Evolutionary conservation across 129 eudicot species (phyloP).

Genomic region (Calendula officinalis): DNA sequence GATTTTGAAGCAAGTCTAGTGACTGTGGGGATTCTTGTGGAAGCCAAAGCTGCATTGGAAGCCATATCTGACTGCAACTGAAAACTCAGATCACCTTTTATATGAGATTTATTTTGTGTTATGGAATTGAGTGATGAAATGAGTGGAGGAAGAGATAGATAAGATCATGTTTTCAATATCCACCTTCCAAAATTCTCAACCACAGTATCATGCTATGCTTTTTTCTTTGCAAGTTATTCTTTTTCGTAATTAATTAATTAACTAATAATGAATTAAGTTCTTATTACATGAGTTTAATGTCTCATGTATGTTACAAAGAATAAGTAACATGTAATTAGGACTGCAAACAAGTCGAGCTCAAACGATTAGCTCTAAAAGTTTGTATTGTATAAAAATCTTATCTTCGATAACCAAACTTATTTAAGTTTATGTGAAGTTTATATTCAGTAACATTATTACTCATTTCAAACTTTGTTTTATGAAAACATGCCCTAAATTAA

Average conservation of each 20-base stretch:
- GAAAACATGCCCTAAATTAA: too few relatives aligned
- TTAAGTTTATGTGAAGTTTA: too few relatives aligned
- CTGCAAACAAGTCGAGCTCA: too few relatives aligned
- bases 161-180: conserved; percentile 56
- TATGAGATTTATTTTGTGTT: conserved; percentile 7
- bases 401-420: too few relatives aligned
- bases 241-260: background rate
- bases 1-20: conserved; percentile 62
- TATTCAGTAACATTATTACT: too few relatives aligned
- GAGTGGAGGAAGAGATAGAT: conserved; percentile 84
- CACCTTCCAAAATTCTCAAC: conserved; percentile 41
- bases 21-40: conserved; percentile 76
- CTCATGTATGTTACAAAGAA: background rate
- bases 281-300: background rate
- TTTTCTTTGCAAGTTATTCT: conserved; percentile 2
- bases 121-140: conserved; percentile 57
- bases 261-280: background rate
- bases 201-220: conserved; percentile 30
- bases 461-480: too few relatives aligned
- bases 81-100: conserved; percentile 21
- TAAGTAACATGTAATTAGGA: too few relatives aligned
- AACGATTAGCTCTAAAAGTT: too few relatives aligned
- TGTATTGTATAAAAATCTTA: too few relatives aligned
- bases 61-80: conserved; percentile 72
- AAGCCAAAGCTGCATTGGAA: conserved; percentile 88